Base-by-base conservation (phyloP, 495 filamentous ascomycete species). In the Aspergillus affinis region DNA sequence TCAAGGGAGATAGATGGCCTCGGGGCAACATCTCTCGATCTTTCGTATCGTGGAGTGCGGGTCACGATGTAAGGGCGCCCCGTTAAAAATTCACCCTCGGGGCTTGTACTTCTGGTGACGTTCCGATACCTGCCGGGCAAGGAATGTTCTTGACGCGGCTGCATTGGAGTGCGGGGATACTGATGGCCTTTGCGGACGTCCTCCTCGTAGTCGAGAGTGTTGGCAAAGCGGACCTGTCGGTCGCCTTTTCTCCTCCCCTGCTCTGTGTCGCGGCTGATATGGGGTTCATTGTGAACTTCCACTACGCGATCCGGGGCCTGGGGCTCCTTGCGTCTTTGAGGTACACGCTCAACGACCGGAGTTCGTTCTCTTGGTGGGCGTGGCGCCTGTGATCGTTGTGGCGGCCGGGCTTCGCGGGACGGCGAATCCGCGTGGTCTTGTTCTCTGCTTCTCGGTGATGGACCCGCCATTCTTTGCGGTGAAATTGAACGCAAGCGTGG, bases 311-410 rank as follows among this genome's bases (percentile, higher is more conserved):
- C 10, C 48, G 36, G 36, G 36, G 10, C 36, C 4, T 41, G 36
- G 13, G 36, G 36, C 48, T 51, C 46, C 49, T 62, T 54, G 45
- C 51, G 32, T n/a, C 65, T 59, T 12, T 30, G 46, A 44, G 69
- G 66, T 46, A 50, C 55, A 20, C 67, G 63, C 44, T 71, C 69
- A 27, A 51, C 18, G 15, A 67, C 63, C 8, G 64, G 63, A 4
- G 68, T 60, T 26, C 60, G 54, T 50, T 69, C 65, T 47, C 71
- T 63, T 50, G 61, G 65, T 32, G 30, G 57, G 17, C 69, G 65
- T 20, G 23, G 45, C 5, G 20, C 49, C 9, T 54, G 41, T 17
- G 45, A 44, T 20, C 50, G 56, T 50, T 61, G 52, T 15, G 12
- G 50, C 19, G 47, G 26, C 21, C 50, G 62, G 3, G 47, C 12